These are phyloP conservation scores for Sicyos baderoa DNA, from an alignment of 306 rosid species.

Conservation along the genomic window DNA sequence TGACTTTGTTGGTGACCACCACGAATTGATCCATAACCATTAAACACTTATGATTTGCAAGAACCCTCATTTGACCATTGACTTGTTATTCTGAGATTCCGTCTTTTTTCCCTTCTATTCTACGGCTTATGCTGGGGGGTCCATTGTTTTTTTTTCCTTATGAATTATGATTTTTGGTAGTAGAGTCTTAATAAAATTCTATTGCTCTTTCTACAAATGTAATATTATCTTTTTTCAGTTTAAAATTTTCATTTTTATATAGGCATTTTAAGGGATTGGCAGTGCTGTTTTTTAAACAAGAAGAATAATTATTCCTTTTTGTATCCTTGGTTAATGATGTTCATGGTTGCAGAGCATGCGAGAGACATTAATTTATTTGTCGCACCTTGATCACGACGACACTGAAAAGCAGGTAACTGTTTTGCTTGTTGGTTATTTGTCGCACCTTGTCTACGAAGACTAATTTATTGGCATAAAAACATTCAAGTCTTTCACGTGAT, in stretches of 20 bases:
- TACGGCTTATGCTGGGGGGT: too few relatives aligned
- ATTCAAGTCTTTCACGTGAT: neutral
- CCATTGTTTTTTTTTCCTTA: neutral
- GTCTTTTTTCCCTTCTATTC: neutral
- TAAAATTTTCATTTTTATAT: neutral
- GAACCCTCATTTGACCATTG: too few relatives aligned
- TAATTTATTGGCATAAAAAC: neutral
- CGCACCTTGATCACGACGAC: constrained; percentile 97
- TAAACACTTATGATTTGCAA: too few relatives aligned
- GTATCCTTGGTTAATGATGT: neutral
- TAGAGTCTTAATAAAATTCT: neutral
- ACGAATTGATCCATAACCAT: too few relatives aligned
- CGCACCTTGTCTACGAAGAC: neutral
- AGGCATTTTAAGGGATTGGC: neutral
- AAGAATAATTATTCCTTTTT: neutral
- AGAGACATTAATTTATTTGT: constrained; percentile 89
- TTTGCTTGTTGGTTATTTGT: neutral
- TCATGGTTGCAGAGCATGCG: constrained; percentile 78
- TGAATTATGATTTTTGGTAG: neutral
- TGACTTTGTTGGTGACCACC: too few relatives aligned
- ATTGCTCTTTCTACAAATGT: too few relatives aligned
- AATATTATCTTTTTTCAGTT: neutral
- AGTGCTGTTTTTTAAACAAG: neutral
- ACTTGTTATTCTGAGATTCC: neutral
- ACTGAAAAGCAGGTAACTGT: constrained; percentile 81